A percentile compares a stretch with the other conserved stretches of the same genome.
Conservation (phyloP, 768 basidiomycete species). For the Termitomyces sp. region DNA sequence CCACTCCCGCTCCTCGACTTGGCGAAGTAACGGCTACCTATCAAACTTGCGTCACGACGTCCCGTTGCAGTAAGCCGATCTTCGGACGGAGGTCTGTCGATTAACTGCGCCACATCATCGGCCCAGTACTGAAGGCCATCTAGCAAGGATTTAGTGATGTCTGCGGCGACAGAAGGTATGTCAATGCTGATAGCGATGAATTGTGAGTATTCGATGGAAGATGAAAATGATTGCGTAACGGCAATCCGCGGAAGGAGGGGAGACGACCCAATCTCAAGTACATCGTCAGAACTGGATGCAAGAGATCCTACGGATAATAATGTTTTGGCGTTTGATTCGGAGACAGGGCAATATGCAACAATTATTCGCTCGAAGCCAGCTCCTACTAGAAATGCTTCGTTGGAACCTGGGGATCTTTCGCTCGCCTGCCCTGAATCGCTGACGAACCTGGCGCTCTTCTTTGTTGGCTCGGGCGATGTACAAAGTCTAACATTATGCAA, state of each 20-base stretch:
- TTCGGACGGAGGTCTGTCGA: conserved; percentile 45
- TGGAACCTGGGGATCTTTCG: background rate
- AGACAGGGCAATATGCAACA: conserved; percentile 44
- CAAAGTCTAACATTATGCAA: conserved; percentile 49
- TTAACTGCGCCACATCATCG: conserved; percentile 79
- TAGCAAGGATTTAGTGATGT: conserved; percentile 61
- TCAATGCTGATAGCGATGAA: conserved; percentile 33
- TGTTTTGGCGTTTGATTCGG: conserved; percentile 37
- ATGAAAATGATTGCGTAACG: conserved; percentile 26
- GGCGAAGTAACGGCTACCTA: conserved; percentile 78
- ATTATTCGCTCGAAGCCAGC: conserved; percentile 45
- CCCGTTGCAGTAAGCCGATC: conserved; percentile 25
- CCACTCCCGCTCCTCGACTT: conserved; percentile 49
- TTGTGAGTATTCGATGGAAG: conserved; percentile 15
- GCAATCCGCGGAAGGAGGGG: conserved; percentile 35
- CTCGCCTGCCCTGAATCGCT: conserved; percentile 9
- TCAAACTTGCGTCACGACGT: conserved; percentile 61
- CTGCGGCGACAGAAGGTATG: conserved; percentile 63
- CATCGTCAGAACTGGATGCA: conserved; percentile 19
- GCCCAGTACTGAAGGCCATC: conserved; percentile 86
- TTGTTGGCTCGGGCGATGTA: conserved; percentile 27
- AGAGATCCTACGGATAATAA: conserved; percentile 55
- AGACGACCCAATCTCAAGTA: conserved; percentile 11
- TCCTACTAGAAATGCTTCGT: conserved; percentile 31
- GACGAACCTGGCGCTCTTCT: conserved; percentile 29